Evolutionary conservation across 2,329 filamentous ascomycete genomes (phyloP).

Genomic region (Nemania bipapillata): DNA sequence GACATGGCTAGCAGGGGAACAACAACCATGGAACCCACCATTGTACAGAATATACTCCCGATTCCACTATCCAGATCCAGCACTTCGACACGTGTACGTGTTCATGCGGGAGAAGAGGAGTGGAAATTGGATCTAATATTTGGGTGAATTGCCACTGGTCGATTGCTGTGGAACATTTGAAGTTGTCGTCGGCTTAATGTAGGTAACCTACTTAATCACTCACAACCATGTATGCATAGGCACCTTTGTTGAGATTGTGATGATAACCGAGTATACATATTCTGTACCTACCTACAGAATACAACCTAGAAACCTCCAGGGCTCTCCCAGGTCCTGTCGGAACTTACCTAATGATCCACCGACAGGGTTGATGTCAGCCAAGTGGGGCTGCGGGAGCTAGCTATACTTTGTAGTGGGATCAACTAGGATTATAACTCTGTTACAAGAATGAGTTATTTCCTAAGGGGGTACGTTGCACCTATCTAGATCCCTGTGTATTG

Average conservation of each 20-base stretch:
- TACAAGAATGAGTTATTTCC: constrained; percentile 8
- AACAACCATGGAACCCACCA: constrained; percentile 9
- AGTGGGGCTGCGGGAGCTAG: neutral
- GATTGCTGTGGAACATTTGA: constrained; percentile 1
- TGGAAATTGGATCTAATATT: constrained; percentile 5
- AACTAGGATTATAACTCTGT: neutral
- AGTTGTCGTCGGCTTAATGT: neutral
- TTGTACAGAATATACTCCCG: constrained; percentile 14
- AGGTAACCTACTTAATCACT: neutral
- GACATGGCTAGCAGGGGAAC: constrained; percentile 1
- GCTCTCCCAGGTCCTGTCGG: too few relatives aligned
- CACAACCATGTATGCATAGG: neutral
- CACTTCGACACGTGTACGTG: constrained; percentile 34
- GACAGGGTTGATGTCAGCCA: neutral
- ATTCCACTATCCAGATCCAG: constrained; percentile 19
- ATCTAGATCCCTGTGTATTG: too few relatives aligned
- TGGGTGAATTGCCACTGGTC: constrained; percentile 22
- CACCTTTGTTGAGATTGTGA: neutral
- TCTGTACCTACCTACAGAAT: too few relatives aligned
- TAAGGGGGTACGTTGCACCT: neutral
- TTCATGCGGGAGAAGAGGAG: constrained; percentile 24
- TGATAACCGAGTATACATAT: neutral
- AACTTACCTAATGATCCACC: too few relatives aligned
- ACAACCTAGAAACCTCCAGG: too few relatives aligned
- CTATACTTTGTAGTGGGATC: constrained; percentile 9